Evolutionary conservation across 164 flowering plant genomes (phyloP).

Genomic region (Piper betle): DNA sequence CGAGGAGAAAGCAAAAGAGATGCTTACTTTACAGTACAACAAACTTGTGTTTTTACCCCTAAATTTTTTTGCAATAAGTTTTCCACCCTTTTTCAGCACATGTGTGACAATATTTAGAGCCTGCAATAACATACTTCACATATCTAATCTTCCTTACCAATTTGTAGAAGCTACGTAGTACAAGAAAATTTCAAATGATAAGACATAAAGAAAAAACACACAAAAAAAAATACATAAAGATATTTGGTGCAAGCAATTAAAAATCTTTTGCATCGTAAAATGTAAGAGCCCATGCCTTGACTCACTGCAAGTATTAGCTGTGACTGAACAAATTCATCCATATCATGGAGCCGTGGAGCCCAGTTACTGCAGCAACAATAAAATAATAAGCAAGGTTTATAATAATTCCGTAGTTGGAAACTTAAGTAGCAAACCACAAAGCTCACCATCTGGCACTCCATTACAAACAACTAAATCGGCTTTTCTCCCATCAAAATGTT

Average conservation of each 20-base stretch:
- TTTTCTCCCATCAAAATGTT: slow-evolving; percentile 97
- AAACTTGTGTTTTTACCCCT: slow-evolving; percentile 98
- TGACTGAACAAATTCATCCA: slow-evolving; percentile 97
- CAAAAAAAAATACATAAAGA: neutral
- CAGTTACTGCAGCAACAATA: slow-evolving; percentile 61
- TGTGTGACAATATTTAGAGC: slow-evolving; percentile 94
- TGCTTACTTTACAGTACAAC: slow-evolving; percentile 74
- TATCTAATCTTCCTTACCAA: neutral
- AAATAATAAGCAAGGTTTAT: neutral
- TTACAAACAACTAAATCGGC: slow-evolving; percentile 98
- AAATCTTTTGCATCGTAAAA: too few species aligned
- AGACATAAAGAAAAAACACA: too few species aligned
- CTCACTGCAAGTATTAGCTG: slow-evolving; percentile 89
- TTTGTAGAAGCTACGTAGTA: neutral
- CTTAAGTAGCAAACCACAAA: neutral
- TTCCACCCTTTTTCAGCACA: slow-evolving; percentile 83
- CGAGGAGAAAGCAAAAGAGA: neutral
- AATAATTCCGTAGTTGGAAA: neutral
- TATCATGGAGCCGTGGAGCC: slow-evolving; percentile 99
- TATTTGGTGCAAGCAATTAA: neutral
- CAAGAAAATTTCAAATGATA: neutral
- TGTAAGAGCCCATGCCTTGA: neutral
- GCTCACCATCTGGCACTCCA: slow-evolving; percentile 98
- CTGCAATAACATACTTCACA: slow-evolving; percentile 42
- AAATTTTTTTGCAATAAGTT: slow-evolving; percentile 90